Evolutionary conservation across 106 monocot species (phyloP).

Genomic region (Iris macrosiphon): DNA sequence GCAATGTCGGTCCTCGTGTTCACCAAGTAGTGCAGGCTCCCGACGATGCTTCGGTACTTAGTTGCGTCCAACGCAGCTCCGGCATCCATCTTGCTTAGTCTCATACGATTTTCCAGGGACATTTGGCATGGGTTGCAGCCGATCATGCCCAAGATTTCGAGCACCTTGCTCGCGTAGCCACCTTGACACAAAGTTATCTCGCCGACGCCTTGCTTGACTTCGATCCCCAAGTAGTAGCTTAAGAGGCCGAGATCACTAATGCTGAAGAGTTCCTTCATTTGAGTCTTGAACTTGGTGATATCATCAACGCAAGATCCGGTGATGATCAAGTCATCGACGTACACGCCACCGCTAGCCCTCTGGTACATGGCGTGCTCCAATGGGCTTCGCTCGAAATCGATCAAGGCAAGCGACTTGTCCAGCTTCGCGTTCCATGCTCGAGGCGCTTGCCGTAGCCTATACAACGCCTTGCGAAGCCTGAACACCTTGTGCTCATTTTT

Average conservation of each 20-base stretch:
- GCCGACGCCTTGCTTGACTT: neutral
- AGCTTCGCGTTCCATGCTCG: conserved; percentile 13
- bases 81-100: too few relatives aligned
- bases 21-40: too few relatives aligned
- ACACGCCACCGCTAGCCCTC: conserved; percentile 2
- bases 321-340: conserved; percentile 18
- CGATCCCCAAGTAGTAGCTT: conserved; percentile 16
- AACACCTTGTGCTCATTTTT: neutral
- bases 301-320: neutral
- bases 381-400: neutral
- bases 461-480: conserved; percentile 11
- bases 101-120: too few relatives aligned
- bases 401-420: neutral
- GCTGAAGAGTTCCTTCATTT: conserved; percentile 9
- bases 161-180: conserved; percentile 10
- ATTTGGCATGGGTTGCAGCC: conserved; percentile 9
- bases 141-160: conserved; percentile 4
- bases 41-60: too few relatives aligned
- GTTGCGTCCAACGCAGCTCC: too few relatives aligned
- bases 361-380: conserved; percentile 16
- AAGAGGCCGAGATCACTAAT: conserved; percentile 18
- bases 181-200: conserved; percentile 1
- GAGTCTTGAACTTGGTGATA: conserved; percentile 13
- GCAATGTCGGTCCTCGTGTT: too few relatives aligned
- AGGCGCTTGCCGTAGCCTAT: conserved; percentile 11